Conservation (phyloP, 495 filamentous ascomycete genomes). For the Daldinia bambusicola region DNA sequence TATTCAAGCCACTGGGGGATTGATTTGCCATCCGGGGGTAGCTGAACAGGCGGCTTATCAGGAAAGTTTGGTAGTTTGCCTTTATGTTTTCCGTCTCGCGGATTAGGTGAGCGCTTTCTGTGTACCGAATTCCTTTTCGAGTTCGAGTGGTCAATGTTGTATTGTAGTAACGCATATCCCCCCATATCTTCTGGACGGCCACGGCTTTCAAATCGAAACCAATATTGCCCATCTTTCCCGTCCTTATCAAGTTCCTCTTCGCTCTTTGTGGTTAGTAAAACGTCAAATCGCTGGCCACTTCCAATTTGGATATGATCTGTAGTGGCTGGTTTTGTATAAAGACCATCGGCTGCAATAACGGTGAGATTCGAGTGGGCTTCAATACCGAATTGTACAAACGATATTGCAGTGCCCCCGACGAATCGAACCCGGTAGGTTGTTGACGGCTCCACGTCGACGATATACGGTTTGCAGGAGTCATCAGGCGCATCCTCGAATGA, state of each 20-base stretch:
- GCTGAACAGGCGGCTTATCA: conserved; percentile 47
- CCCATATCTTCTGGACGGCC: conserved; percentile 56
- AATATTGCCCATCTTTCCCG: conserved; percentile 56
- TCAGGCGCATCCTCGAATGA: conserved; percentile 52
- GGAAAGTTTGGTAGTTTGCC: conserved; percentile 28
- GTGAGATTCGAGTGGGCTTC: conserved; percentile 61
- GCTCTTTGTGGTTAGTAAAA: conserved; percentile 60
- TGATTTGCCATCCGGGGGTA: conserved; percentile 51
- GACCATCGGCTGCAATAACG: conserved; percentile 67
- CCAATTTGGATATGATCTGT: conserved; percentile 64
- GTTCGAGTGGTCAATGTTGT: conserved; percentile 40
- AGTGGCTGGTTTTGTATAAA: conserved; percentile 62
- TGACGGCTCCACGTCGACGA: conserved; percentile 65
- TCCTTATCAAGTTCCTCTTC: conserved; percentile 54
- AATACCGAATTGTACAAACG: conserved; percentile 60
- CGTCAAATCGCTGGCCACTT: conserved; percentile 66
- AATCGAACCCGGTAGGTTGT: conserved; percentile 68
- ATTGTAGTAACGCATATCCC: conserved; percentile 66
- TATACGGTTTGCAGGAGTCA: conserved; percentile 55
- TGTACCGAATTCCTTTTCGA: neutral
- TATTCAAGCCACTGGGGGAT: conserved; percentile 64
- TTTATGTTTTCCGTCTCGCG: conserved; percentile 12
- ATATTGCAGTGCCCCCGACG: conserved; percentile 64
- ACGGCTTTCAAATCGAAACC: conserved; percentile 64
- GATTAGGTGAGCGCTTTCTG: conserved; percentile 4